These are phyloP conservation scores for Lentinula guzmanii DNA, from an alignment of 768 basidiomycete species.

Conservation along the genomic window DNA sequence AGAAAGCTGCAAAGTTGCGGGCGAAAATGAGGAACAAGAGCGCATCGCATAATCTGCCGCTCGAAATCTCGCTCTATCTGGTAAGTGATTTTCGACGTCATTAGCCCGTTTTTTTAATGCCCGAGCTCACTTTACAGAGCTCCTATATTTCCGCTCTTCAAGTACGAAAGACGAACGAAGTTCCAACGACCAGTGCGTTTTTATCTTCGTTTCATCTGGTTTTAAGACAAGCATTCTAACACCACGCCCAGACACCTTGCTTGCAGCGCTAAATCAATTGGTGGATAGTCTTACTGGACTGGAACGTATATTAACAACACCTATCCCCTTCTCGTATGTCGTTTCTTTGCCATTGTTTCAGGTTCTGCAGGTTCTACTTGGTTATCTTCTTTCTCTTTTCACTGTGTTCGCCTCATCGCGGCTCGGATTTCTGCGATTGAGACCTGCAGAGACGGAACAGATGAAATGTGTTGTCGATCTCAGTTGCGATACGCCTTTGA, in stretches of 20 bases:
- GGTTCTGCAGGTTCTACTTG: neutral
- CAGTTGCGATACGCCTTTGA: too few species aligned
- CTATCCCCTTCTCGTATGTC: slow-evolving; percentile 68
- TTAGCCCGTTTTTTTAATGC: neutral
- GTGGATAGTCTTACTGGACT: slow-evolving; percentile 64
- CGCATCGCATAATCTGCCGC: slow-evolving; percentile 56
- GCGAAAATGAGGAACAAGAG: slow-evolving; percentile 41
- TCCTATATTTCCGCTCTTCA: slow-evolving; percentile 63
- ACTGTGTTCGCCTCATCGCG: too few species aligned
- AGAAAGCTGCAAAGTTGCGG: slow-evolving; percentile 49
- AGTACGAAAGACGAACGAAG: slow-evolving; percentile 46
- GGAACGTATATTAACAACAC: slow-evolving; percentile 69
- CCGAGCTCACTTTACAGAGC: slow-evolving; percentile 34
- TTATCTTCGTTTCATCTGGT: neutral
- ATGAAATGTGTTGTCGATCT: too few species aligned
- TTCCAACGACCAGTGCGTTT: slow-evolving; percentile 54
- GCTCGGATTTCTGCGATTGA: too few species aligned
- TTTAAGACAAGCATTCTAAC: neutral
- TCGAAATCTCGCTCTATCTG: slow-evolving; percentile 65
- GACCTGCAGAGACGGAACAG: too few species aligned
- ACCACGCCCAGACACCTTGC: slow-evolving; percentile 32
- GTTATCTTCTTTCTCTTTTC: neutral
- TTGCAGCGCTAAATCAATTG: slow-evolving; percentile 44
- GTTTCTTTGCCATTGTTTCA: neutral
- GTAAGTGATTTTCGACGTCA: slow-evolving; percentile 26